Evolutionary conservation across 2,329 filamentous ascomycete species (phyloP), one percentile per base, ranked within the genome.

Genomic region (Didymella glomerata): DNA sequence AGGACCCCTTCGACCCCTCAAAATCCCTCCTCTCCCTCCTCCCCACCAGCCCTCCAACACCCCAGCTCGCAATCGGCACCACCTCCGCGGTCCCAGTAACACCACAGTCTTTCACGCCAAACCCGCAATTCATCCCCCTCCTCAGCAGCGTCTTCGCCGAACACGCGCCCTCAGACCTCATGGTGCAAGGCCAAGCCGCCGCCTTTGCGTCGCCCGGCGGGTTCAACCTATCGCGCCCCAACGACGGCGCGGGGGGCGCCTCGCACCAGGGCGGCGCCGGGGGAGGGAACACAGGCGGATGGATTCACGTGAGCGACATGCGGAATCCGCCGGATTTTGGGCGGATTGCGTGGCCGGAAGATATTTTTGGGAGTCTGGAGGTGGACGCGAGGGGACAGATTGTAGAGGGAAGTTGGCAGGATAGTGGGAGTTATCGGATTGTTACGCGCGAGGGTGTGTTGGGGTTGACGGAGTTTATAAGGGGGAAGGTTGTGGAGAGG

Each of bases 341-440:
- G 1, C 73, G 86, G n/a, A 87, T 88, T 61, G 84, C 86, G 50
- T 87, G 83, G 83, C 86, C 86, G 0, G 86, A 89, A 70, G 86
- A 89, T 74, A 89, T 89, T 48, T 85, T 89, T 68, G 86, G 86
- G 14, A 88, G 85, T 65, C 69, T 89, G 24, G 86, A 89, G 72
- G 83, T 89, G 4, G 85, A 88, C 74, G 80, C 79, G 0, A 63
- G 80, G 18, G 86, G 86, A 1, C 75, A 78, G n/a, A 87, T 88
- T 72, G 84, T 82, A 44, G 81, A 47, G 80, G 86, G 86, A 11
- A 82, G 82, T 49, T 88, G 87, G 77, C 86, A 88, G 73, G 75
- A 81, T 28, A 86, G 83, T 71, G 86, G 85, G 22, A 88, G 85
- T n/a, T 88, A 88, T 78, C 77, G 86, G 49, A 75, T 86, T 41